Evolutionary conservation across 768 basidiomycete genomes (phyloP), one percentile per base, ranked within the genome.

Genomic region (Serendipita sp.): DNA sequence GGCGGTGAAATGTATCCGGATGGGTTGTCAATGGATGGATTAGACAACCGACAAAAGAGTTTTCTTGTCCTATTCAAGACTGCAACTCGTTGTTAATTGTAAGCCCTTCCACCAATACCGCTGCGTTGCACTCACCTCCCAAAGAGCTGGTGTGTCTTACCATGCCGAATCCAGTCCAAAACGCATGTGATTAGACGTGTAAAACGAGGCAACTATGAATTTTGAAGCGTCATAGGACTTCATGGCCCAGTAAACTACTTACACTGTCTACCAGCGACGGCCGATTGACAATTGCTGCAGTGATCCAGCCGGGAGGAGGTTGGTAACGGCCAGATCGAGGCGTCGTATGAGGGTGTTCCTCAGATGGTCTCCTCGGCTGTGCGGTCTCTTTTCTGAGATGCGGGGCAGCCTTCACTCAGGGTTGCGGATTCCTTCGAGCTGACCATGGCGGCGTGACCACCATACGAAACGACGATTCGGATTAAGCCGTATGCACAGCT

Each of bases 1-100:
- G 70, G 85, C 81, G 64, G 84, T 89, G 24, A 85, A 68, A 66
- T 68, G 70, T 0, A 66, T 68, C n/a, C 45, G 65, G 35, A 71
- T 73, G 56, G 37, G 32, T 35, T 34, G 56, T 32, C 30, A 28
- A 32, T 60, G 56, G 56, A 18, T 41, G 41, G 41, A 60, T 11
- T 24, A 60, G 48, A 18, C 24, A 32, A 51, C 18, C 48, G 48
- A 32, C 7, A 51, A 51, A 18, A 51, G 48, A 51, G n/a, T n/a
- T 5, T 32, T 51, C 48, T 18, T 51, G 5, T 8, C 48, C n/a
- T 51, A 8, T 51, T 41, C 7, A 41, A 13, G 24, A 24, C 24
- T 24, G 24, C 24, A 41, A 13, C 41, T 41, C 41, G 5, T 41
- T 41, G 13, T 7, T 5, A 41, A 41, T 7, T 41, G 41, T 41